A percentile compares a stretch with the other conserved stretches of the same genome.
These are phyloP conservation scores for Neoscytalidium dimidiatum DNA, from an alignment of 2,329 filamentous ascomycete genomes.

Conservation along the genomic window DNA sequence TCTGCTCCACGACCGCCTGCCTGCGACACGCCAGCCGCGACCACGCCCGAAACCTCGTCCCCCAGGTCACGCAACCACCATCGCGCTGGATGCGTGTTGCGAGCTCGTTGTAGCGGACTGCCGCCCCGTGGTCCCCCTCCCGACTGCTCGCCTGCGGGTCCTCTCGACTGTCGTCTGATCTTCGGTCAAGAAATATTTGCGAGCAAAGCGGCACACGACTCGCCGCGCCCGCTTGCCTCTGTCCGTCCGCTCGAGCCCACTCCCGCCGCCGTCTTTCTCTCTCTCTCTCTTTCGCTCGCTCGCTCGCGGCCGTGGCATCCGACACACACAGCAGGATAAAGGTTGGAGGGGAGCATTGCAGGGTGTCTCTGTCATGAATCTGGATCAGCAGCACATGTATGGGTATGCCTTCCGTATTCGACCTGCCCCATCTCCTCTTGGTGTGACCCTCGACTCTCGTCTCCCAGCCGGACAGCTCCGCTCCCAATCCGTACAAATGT, in stretches of 20 bases:
- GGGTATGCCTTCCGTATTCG: constrained; percentile 15
- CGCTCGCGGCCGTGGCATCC: background rate
- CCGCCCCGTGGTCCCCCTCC: constrained; percentile 5
- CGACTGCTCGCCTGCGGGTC: background rate
- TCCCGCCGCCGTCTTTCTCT: background rate
- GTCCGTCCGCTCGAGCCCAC: background rate
- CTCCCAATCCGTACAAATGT: background rate
- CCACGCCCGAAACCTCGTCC: background rate
- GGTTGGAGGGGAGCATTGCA: constrained; percentile 8
- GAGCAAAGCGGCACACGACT: background rate
- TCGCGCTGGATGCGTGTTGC: constrained; percentile 4
- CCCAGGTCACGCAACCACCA: background rate
- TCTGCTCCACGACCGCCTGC: background rate
- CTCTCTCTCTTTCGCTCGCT: background rate
- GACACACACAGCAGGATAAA: background rate
- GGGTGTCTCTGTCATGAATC: constrained; percentile 21
- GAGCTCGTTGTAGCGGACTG: constrained; percentile 3
- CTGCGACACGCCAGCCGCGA: background rate
- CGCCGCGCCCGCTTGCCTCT: background rate
- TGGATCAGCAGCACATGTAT: constrained; percentile 19
- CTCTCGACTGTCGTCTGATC: constrained; percentile 4
- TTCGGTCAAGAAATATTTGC: constrained; percentile 13
- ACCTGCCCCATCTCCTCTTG: background rate
- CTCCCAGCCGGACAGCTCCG: background rate
- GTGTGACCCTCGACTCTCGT: constrained; percentile 1